Percentiles rank a stretch among this genome's conserved stretches.
phyloP scores from a whole-genome alignment of 352 stramenopile genomes.

The Peronosclerospora sorghi region DNA sequence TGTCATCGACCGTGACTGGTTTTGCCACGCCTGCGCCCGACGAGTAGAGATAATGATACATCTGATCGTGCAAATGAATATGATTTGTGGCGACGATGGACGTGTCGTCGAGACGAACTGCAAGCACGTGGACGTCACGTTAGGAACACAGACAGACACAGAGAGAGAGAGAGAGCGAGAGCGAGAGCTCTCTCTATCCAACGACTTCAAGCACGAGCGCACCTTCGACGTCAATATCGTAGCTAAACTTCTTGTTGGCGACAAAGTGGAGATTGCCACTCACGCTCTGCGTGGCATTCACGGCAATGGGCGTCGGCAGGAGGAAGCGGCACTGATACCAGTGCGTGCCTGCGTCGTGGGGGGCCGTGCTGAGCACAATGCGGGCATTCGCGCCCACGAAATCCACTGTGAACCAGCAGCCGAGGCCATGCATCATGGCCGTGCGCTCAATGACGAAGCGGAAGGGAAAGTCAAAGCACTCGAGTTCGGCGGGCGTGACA shows the following conservation, averaged over 20 bases:
- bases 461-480: constrained; percentile 88
- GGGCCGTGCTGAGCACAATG: constrained; percentile 81
- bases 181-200: no score
- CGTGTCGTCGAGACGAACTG: constrained; percentile 84
- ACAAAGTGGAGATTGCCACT: constrained; percentile 84
- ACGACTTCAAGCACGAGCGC: not conserved
- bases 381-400: constrained; percentile 85
- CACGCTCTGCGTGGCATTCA: constrained; percentile 86
- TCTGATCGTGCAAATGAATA: constrained; percentile 90
- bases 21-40: constrained; percentile 8
- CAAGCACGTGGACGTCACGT: not conserved
- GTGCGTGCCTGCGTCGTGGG: constrained; percentile 59
- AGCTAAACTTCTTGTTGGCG: constrained; percentile 95
- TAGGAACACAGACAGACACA: no score
- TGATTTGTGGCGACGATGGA: constrained; percentile 69
- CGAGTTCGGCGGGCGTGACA: constrained; percentile 64
- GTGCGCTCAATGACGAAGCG: constrained; percentile 81
- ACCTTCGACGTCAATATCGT: constrained; percentile 88
- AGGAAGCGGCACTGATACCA: constrained; percentile 92
- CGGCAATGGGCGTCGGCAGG: constrained; percentile 82
- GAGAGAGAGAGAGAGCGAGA: no score
- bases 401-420: constrained; percentile 98
- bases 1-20: constrained; percentile 3
- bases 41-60: constrained; percentile 89
- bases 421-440: constrained; percentile 92